Evolutionary conservation across 805 yeast genomes (phyloP).

Genomic region (Zygosaccharomyces bisporus): DNA sequence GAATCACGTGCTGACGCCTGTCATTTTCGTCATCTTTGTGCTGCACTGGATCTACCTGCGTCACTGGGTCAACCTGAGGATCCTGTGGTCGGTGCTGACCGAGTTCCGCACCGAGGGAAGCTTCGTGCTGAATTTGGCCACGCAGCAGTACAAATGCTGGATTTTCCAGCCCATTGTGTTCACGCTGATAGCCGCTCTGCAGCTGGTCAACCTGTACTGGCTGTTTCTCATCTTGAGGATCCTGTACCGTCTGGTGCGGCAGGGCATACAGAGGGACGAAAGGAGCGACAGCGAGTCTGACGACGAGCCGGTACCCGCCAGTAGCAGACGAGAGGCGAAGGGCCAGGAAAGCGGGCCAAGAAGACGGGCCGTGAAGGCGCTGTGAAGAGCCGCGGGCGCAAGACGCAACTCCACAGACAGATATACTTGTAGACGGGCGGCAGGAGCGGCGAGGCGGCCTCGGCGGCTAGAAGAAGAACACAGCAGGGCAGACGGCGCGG

Average conservation of each 20-base stretch:
- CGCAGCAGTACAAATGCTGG: constrained; percentile 95
- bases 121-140: constrained; percentile 72
- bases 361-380: constrained; percentile 4
- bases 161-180: constrained; percentile 91
- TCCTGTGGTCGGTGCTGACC: constrained; percentile 80
- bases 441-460: too few species aligned
- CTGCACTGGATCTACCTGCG: constrained; percentile 81
- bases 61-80: constrained; percentile 76
- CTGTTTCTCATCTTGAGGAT: constrained; percentile 75
- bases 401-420: neutral
- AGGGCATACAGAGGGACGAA: constrained; percentile 68
- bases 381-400: neutral
- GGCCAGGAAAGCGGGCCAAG: constrained; percentile 2
- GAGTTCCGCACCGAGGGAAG: constrained; percentile 86
- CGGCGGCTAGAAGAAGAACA: too few species aligned
- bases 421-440: constrained; percentile 7
- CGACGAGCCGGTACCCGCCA: constrained; percentile 15
- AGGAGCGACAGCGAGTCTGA: constrained; percentile 84
- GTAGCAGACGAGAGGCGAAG: constrained; percentile 24
- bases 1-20: constrained; percentile 58
- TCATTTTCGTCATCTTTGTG: constrained; percentile 67
- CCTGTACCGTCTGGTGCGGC: constrained; percentile 57
- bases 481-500: too few species aligned
- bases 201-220: constrained; percentile 87
- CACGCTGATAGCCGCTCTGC: constrained; percentile 69